These are phyloP conservation scores for Camellia lanceoleosa DNA, from an alignment of 148 eudicot species.

Conservation along the genomic window DNA sequence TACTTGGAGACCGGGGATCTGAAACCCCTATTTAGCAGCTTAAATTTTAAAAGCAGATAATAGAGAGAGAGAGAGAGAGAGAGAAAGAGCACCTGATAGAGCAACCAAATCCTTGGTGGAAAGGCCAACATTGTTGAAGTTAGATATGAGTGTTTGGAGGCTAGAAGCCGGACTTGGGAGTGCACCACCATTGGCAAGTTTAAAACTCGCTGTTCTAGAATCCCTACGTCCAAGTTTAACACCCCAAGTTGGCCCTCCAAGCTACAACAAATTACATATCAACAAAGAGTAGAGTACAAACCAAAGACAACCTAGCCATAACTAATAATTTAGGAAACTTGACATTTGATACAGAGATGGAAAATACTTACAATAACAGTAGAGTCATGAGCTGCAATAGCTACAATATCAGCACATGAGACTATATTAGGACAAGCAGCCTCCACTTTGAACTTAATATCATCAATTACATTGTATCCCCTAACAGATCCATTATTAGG, in stretches of 20 bases:
- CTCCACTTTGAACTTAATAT: constrained; percentile 35
- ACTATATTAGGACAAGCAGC: constrained; percentile 39
- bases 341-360: background rate
- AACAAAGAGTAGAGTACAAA: no score
- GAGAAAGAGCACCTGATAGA: constrained; percentile 43
- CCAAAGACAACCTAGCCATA: no score
- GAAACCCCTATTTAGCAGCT: no score
- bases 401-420: constrained; percentile 46
- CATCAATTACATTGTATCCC: constrained; percentile 41
- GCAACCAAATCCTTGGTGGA: constrained; percentile 62
- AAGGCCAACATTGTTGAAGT: constrained; percentile 49
- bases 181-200: constrained; percentile 47
- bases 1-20: no score
- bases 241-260: constrained; percentile 60
- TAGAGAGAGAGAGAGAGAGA: background rate
- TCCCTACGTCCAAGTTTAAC: constrained; percentile 66
- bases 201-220: constrained; percentile 45
- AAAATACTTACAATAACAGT: constrained; percentile 27
- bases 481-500: constrained; percentile 36
- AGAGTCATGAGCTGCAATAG: constrained; percentile 40
- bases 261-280: constrained; percentile 30
- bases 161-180: constrained; percentile 52
- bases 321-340: background rate
- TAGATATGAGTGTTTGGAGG: constrained; percentile 37
- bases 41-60: no score